Base-by-base conservation (phyloP, 768 basidiomycete species). In the Cyclocybe aegerita region DNA sequence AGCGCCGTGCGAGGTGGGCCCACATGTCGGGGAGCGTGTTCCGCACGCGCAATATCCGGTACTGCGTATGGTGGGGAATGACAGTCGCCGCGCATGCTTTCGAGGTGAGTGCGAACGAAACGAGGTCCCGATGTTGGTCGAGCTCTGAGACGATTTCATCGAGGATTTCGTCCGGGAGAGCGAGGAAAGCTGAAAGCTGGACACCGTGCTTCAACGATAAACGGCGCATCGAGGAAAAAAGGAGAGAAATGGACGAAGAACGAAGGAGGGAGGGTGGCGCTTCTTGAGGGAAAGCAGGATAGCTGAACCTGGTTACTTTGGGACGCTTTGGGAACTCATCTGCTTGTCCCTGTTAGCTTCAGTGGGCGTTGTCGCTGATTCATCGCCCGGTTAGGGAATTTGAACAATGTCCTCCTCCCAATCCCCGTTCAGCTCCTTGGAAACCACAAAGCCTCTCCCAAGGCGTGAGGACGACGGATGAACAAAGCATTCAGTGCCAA, bases 41-140 rank as follows among this genome's bases (percentile, higher is more conserved):
- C 7, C 75, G 68, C n/a, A 75, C 65, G 29, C 75, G 74, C 51
- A 81, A 63, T 46, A 74, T 65, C 43, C 79, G 74, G 62, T 81
- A 80, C 53, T 80, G 70, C 15, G 69, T 76, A 48, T 81, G 78
- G n/a, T 69, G 58, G 29, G 79, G 79, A 38, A 77, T 70, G 37
- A 74, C 69, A 45, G 73, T 56, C 12, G 55, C 58, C 45, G 69
- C 66, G 43, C 69, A 70, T 32, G 65, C 49, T 50, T 63, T 64
- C n/a, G 73, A 77, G 29, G 70, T 61, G n/a, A 75, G 66, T 1
- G 76, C 77, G 48, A 81, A 67, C 9, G 73, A 66, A 32, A 78
- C 57, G 31, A 81, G 65, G 54, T 79, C 74, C 29, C 52, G 40
- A 50, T 74, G 71, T 37, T 53, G 52, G 52, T 74, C 72, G 50